These are phyloP conservation scores for Stygiomarasmius scandens DNA, from an alignment of 1,284 basidiomycete genomes.

Conservation along the genomic window DNA sequence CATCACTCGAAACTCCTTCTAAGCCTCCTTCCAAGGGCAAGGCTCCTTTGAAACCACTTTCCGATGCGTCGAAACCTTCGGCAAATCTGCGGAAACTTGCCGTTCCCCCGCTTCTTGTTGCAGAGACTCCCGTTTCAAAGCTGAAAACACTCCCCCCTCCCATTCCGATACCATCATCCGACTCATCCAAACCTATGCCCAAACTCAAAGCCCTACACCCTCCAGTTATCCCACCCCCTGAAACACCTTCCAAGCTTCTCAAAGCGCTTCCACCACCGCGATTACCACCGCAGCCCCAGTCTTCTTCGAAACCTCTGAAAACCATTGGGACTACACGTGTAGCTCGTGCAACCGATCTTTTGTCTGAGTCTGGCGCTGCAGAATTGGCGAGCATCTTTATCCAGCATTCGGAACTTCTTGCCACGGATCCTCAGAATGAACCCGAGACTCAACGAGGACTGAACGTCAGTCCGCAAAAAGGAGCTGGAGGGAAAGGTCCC, in stretches of 20 bases:
- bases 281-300: conserved; percentile 13
- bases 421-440: conserved; percentile 25
- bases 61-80: not conserved
- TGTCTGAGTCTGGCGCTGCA: conserved; percentile 39
- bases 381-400: conserved; percentile 45
- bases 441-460: conserved; percentile 35
- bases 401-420: conserved; percentile 31
- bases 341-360: conserved; percentile 41
- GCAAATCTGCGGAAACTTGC: too few relatives aligned
- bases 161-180: not conserved
- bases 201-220: conserved; percentile 5
- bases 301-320: conserved; percentile 25
- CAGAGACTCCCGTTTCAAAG: not conserved
- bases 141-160: not conserved
- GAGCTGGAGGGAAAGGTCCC: conserved; percentile 1
- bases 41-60: too few relatives aligned
- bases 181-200: not conserved
- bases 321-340: conserved; percentile 44
- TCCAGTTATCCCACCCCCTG: not conserved
- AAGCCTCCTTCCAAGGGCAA: too few relatives aligned
- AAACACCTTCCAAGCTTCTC: not conserved
- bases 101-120: not conserved
- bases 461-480: conserved; percentile 43
- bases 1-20: too few relatives aligned
- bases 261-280: conserved; percentile 18